A percentile compares a stretch with the other conserved stretches of the same genome.
Evolutionary conservation across 441 rosid genomes (phyloP).

Genomic region (Manihot esculenta): DNA sequence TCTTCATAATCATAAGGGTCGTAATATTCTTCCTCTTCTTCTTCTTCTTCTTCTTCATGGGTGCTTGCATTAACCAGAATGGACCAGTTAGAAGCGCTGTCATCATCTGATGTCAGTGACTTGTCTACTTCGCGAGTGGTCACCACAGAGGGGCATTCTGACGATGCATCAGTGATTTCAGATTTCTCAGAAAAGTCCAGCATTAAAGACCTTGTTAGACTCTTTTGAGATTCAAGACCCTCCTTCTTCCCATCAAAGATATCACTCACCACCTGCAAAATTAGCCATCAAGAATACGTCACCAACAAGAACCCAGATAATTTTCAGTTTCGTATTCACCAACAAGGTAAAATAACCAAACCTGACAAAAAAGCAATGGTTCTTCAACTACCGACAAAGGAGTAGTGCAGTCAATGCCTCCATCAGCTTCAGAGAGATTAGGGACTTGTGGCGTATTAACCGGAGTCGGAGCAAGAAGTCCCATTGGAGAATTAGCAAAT

Average conservation of each 20-base stretch:
- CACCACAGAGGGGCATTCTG: slow-evolving; percentile 37
- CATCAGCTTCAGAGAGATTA: slow-evolving; percentile 31
- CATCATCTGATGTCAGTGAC: slow-evolving; percentile 48
- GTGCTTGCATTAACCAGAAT: slow-evolving; percentile 69
- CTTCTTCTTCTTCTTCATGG: slow-evolving; percentile 38
- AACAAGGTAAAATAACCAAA: slow-evolving; percentile 21
- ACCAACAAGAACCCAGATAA: too few relatives aligned
- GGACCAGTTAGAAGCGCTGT: slow-evolving; percentile 70
- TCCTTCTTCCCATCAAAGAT: slow-evolving; percentile 30
- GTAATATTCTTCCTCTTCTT: slow-evolving; percentile 2
- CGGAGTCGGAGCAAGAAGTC: slow-evolving; percentile 76
- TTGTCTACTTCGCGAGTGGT: slow-evolving; percentile 26
- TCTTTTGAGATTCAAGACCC: slow-evolving; percentile 48
- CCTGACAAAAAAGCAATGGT: slow-evolving; percentile 43
- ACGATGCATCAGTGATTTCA: slow-evolving; percentile 36
- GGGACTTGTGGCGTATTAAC: slow-evolving; percentile 64
- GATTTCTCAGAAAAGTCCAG: slow-evolving; percentile 73
- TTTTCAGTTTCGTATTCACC: too few relatives aligned
- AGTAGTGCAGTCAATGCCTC: not conserved
- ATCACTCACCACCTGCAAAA: slow-evolving; percentile 23
- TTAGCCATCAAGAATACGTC: too few relatives aligned
- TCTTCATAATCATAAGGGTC: too few relatives aligned
- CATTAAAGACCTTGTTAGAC: slow-evolving; percentile 57
- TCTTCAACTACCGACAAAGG: slow-evolving; percentile 45
- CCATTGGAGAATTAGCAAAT: slow-evolving; percentile 51